Percentiles rank a stretch among this genome's conserved stretches.
These are phyloP conservation scores for Tardiomyces depauwii DNA, from an alignment of 1,139 yeast genomes.

Conservation along the genomic window DNA sequence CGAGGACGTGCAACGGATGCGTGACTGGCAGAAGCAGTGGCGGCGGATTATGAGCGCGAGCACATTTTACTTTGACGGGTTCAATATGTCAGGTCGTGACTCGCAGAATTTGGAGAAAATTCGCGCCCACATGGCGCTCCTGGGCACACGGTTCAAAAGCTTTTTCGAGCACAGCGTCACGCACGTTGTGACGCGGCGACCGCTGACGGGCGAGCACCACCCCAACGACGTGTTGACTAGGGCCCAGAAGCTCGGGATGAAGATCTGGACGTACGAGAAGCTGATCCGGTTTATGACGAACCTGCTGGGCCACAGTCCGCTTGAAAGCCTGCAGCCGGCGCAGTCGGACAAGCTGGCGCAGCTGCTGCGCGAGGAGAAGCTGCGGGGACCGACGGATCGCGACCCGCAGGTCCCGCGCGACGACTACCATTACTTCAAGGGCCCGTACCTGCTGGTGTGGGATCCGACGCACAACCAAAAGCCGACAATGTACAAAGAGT, in stretches of 20 bases:
- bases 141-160: constrained; percentile 40
- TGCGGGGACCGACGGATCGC: constrained; percentile 79
- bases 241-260: constrained; percentile 50
- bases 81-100: constrained; percentile 30
- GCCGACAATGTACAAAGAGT: constrained; percentile 77
- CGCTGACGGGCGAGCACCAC: constrained; percentile 28
- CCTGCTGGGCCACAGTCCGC: constrained; percentile 38
- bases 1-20: constrained; percentile 6
- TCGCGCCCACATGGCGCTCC: constrained; percentile 27
- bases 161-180: constrained; percentile 75
- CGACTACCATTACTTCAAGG: constrained; percentile 71
- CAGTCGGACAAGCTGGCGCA: constrained; percentile 37
- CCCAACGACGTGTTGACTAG: constrained; percentile 56
- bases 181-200: constrained; percentile 64
- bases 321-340: constrained; percentile 4
- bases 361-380: constrained; percentile 70
- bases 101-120: constrained; percentile 37
- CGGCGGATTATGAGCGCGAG: constrained; percentile 61
- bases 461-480: constrained; percentile 71
- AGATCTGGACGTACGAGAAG: constrained; percentile 84
- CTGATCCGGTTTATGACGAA: constrained; percentile 69
- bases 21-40: constrained; percentile 75
- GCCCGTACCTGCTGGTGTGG: constrained; percentile 67
- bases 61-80: constrained; percentile 68
- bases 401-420: constrained; percentile 80